phyloP scores from a whole-genome alignment of 2,329 filamentous ascomycete species.

The Seiridium cupressi region DNA sequence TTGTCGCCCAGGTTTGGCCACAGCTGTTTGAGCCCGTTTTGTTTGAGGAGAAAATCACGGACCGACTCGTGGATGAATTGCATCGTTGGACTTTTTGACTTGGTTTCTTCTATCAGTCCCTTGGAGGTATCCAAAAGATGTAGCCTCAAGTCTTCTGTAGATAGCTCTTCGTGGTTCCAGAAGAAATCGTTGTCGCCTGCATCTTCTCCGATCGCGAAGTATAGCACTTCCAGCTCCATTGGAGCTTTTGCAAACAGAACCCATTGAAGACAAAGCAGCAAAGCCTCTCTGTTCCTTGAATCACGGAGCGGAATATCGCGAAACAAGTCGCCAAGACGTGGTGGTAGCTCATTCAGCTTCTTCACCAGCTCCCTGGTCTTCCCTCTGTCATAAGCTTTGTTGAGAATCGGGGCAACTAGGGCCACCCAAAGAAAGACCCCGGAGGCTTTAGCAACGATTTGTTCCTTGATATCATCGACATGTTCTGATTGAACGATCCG shows the following conservation, averaged over 20 bases:
- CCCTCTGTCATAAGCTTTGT: conserved; percentile 25
- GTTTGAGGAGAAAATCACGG: conserved; percentile 41
- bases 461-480: conserved; percentile 10
- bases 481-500: conserved; percentile 12
- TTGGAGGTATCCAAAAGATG: conserved; percentile 43
- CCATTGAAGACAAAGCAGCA: conserved; percentile 36
- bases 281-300: conserved; percentile 21
- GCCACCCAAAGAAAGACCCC: conserved; percentile 36
- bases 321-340: conserved; percentile 36
- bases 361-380: conserved; percentile 12
- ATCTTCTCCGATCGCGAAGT: conserved; percentile 30
- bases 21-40: conserved; percentile 25
- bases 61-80: conserved; percentile 57
- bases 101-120: conserved; percentile 44
- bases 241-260: conserved; percentile 35
- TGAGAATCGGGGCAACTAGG: conserved; percentile 29
- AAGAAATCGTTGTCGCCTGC: not conserved
- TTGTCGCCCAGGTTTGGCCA: conserved; percentile 30
- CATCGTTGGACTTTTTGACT: conserved; percentile 27
- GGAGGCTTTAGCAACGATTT: conserved; percentile 31
- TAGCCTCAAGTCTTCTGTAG: conserved; percentile 19
- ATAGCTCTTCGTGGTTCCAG: conserved; percentile 18
- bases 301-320: conserved; percentile 37
- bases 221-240: conserved; percentile 32
- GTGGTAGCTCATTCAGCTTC: conserved; percentile 35